Evolutionary conservation across 345 rosid genomes (phyloP).

Genomic region (Theobroma cacao): DNA sequence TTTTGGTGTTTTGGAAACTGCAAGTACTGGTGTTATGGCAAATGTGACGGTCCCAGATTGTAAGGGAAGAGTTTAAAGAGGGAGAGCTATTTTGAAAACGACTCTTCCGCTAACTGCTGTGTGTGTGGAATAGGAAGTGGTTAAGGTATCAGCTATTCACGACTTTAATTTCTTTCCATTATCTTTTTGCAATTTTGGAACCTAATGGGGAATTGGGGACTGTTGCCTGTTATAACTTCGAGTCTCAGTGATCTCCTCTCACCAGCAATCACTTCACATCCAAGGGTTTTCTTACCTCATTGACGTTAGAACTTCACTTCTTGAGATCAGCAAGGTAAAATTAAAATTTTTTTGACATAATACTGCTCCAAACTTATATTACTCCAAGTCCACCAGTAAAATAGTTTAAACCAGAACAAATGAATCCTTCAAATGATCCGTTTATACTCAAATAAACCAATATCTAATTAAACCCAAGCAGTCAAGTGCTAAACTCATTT

Average conservation of each 20-base stretch:
- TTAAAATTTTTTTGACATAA: too few species aligned
- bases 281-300: too few species aligned
- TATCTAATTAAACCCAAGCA: too few species aligned
- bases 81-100: conserved; percentile 14
- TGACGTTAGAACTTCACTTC: too few species aligned
- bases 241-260: too few species aligned
- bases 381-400: too few species aligned
- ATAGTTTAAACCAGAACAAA: background rate
- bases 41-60: conserved; percentile 15
- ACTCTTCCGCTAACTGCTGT: conserved; percentile 16
- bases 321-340: too few species aligned
- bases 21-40: background rate
- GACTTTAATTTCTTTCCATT: background rate
- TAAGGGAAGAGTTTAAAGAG: background rate
- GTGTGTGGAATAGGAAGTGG: background rate
- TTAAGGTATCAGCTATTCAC: background rate
- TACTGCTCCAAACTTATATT: background rate
- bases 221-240: background rate
- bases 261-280: background rate
- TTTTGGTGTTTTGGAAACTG: background rate
- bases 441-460: background rate
- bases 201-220: background rate
- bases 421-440: background rate
- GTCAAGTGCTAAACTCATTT: background rate
- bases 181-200: background rate